These are phyloP conservation scores for Cyberlindnera mycetangii DNA, from an alignment of 805 yeast species.

Conservation along the genomic window DNA sequence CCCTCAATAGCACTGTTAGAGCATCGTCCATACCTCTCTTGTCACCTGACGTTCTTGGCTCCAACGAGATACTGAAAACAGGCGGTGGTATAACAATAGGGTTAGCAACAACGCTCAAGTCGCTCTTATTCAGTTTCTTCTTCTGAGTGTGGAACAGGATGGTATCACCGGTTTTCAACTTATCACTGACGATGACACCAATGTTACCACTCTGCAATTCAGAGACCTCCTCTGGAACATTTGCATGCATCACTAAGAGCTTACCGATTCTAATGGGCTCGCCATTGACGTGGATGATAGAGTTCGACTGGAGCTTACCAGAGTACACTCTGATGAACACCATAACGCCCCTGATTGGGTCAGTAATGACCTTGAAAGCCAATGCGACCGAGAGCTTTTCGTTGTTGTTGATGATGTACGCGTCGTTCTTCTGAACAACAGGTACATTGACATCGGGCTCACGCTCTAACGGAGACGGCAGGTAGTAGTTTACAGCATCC, in stretches of 20 bases:
- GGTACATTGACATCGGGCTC: conserved; percentile 51
- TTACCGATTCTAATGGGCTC: conserved; percentile 63
- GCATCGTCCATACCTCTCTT: conserved; percentile 69
- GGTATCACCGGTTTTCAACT: conserved; percentile 88
- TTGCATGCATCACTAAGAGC: conserved; percentile 84
- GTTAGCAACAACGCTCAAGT: conserved; percentile 47
- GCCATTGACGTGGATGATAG: conserved; percentile 66
- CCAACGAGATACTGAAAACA: conserved; percentile 80
- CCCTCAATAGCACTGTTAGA: conserved; percentile 62
- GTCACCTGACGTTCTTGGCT: conserved; percentile 83
- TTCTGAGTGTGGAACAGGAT: conserved; percentile 58
- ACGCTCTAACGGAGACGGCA: conserved; percentile 80
- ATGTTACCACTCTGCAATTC: conserved; percentile 74
- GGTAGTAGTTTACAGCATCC: conserved; percentile 73
- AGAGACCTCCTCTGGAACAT: conserved; percentile 69
- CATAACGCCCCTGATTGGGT: conserved; percentile 78
- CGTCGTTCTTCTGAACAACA: conserved; percentile 39
- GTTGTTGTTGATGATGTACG: conserved; percentile 52
- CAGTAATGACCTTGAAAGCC: conserved; percentile 90
- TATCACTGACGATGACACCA: conserved; percentile 66
- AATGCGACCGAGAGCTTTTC: conserved; percentile 69
- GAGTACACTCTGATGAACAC: conserved; percentile 86
- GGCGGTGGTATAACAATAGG: conserved; percentile 91
- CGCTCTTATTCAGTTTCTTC: conserved; percentile 47
- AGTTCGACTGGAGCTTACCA: conserved; percentile 65